Evolutionary conservation across 805 yeast genomes (phyloP), one percentile per base, ranked within the genome.

Genomic region (Starmerella cellae): DNA sequence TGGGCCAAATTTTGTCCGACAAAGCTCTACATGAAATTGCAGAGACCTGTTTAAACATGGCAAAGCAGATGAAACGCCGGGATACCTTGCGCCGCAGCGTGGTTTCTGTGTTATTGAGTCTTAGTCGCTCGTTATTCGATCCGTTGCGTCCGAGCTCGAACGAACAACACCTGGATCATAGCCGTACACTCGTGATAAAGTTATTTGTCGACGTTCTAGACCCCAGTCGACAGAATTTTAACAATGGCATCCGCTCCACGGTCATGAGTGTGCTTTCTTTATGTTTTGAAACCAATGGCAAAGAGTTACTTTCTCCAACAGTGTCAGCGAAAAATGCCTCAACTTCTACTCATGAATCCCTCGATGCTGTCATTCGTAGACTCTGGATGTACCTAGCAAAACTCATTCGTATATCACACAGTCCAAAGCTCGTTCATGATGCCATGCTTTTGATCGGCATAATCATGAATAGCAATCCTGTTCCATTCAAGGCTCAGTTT

Each of bases 21-120:
- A 84, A 84, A 35, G 77, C 81, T 19, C 73, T 91, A 45, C 78
- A 82, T 48, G 96, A 88, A 56, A 85, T 85, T 22, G 73, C 87
- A 23, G 95, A 88, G 55, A 87, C 96, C 0, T 82, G 94, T 44
- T 70, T 91, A 56, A 79, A 93, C 4, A 70, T 91, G 60, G 94
- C 96, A 2, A 83, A 94, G 55, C 94, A 91, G 59, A 82, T 83
- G 63, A 73, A 87, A 58, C 73, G 96, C 58, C 78, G 94, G 46
- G 97, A 88, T 52, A 82, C 87, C 6, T 68, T 91, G 45, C 69
- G 97, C 54, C 74, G 79, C 46, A 80, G 94, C 0, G 96, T 97
- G 0, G 96, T 50, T 2, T 38, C 48, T 11, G 48, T 55, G 16
- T 48, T 53, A 5, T 37, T 39, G 27, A 37, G 47, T 18, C 37